phyloP scores from a whole-genome alignment of 805 yeast genomes.

The Ogataea nonfermentans region DNA sequence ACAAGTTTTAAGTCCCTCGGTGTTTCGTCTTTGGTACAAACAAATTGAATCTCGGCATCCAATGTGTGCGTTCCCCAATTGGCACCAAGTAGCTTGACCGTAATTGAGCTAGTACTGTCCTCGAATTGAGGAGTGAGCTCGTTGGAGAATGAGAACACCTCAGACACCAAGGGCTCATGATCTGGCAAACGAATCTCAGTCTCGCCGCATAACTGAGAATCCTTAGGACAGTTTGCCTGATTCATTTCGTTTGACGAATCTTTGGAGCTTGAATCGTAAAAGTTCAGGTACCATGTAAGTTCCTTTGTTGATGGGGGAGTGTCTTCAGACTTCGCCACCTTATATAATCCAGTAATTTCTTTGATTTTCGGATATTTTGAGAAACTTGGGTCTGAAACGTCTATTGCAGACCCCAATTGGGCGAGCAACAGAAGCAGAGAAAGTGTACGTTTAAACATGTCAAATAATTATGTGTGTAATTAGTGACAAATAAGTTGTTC shows the following conservation, averaged over 20 bases:
- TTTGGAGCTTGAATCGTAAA: slow-evolving; percentile 55
- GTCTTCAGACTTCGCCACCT: slow-evolving; percentile 38
- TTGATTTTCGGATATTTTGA: slow-evolving; percentile 40
- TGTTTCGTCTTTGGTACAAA: slow-evolving; percentile 40
- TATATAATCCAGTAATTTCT: slow-evolving; percentile 48
- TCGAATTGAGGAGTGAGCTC: slow-evolving; percentile 37
- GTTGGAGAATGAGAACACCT: slow-evolving; percentile 58
- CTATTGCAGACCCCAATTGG: slow-evolving; percentile 19
- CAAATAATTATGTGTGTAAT: slow-evolving; percentile 5
- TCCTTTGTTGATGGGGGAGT: slow-evolving; percentile 81
- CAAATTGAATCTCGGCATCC: slow-evolving; percentile 45
- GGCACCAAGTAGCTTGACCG: slow-evolving; percentile 47
- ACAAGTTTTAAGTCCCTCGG: slow-evolving; percentile 31
- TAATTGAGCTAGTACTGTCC: slow-evolving; percentile 31
- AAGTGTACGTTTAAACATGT: slow-evolving; percentile 2
- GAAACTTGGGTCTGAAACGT: slow-evolving; percentile 34
- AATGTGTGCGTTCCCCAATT: slow-evolving; percentile 68
- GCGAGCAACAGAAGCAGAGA: slow-evolving; percentile 3
- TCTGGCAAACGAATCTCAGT: slow-evolving; percentile 54
- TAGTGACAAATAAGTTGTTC: neutral
- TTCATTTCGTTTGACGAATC: slow-evolving; percentile 31
- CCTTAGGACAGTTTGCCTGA: slow-evolving; percentile 58
- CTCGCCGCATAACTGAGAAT: slow-evolving; percentile 78
- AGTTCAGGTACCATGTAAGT: slow-evolving; percentile 65
- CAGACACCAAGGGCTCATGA: slow-evolving; percentile 47